A percentile compares a stretch with the other conserved stretches of the same genome.
Evolutionary conservation across 306 rosid species (phyloP).

Genomic region (Chamaecrista fasciculata): DNA sequence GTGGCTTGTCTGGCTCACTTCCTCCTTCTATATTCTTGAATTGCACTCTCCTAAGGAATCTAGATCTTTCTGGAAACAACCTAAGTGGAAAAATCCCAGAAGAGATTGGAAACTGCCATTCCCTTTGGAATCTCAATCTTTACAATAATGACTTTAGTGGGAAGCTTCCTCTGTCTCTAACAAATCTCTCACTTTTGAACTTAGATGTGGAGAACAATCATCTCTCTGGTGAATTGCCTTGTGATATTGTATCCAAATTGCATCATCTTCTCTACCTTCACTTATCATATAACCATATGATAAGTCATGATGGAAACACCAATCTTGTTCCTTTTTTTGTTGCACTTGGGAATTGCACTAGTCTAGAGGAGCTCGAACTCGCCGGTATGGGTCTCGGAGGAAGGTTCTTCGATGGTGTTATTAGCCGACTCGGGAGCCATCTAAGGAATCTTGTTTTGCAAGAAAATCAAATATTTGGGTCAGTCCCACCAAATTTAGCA

Average conservation of each 20-base stretch:
- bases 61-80: conserved; percentile 57
- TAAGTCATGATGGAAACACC: conserved; percentile 51
- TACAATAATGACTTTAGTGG: conserved; percentile 64
- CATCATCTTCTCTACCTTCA: conserved; percentile 44
- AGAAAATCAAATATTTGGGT: conserved; percentile 61
- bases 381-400: conserved; percentile 71
- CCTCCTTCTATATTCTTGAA: conserved; percentile 60
- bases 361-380: conserved; percentile 57
- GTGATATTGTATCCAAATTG: conserved; percentile 31
- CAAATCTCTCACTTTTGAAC: conserved; percentile 30
- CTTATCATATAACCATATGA: conserved; percentile 54
- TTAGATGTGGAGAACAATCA: conserved; percentile 60
- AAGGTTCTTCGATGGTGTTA: conserved; percentile 40
- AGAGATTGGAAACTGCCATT: conserved; percentile 59
- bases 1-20: conserved; percentile 40
- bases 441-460: conserved; percentile 35
- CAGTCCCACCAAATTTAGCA: conserved; percentile 49
- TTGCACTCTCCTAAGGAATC: conserved; percentile 37
- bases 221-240: conserved; percentile 56
- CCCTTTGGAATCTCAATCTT: conserved; percentile 51
- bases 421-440: conserved; percentile 30
- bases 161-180: conserved; percentile 48
- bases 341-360: conserved; percentile 52
- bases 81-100: conserved; percentile 53
- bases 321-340: conserved; percentile 57